Evolutionary conservation across 2,329 filamentous ascomycete species (phyloP), one percentile per base, ranked within the genome.

Genomic region (Bimuria novae-zelandiae): DNA sequence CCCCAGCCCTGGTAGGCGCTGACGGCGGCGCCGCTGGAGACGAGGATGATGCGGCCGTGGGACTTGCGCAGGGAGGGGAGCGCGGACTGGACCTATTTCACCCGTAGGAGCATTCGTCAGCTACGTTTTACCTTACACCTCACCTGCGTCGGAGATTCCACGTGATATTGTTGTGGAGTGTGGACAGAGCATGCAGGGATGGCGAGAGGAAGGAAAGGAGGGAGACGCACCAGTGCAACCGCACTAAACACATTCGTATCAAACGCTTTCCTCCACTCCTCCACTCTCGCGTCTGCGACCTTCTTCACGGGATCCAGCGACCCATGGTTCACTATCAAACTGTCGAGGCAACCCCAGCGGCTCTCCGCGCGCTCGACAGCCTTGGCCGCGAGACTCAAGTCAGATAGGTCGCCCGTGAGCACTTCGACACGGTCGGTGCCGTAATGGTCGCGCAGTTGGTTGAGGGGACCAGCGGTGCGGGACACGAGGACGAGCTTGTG

Each of bases 191-290:
- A 74, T 19, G 32, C 29, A 32, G 22, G 11, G 27, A 21, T 11
- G 12, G 30, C 12, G 30, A 12, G n/a, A 23, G 7, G 23, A 44
- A 21, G 21, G 21, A 48, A n/a, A 37, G 35, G 36, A 51, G n/a
- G 39, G 3, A 33, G 21, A 53, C 84, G 67, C 77, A 95, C 90
- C 73, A 97, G 79, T 29, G 85, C 86, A 39, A 97, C 78, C 23
- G 85, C 85, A 61, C 90, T 93, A 71, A 97, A 92, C 63, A 97
- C 85, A 71, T 97, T 97, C 56, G 91, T 79, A 62, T 96, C 87
- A 73, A 91, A 97, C 7, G 83, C 79, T 1, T 77, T 75, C 65
- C 85, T 87, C 90, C 92, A 97, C 55, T 89, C 87, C 32, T 89
- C 85, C 0, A 85, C 68, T n/a, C 84, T 82, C 14, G 82, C 80